Evolutionary conservation across 169 alveolate genomes (phyloP).

Genomic region (Cryptosporidium ubiquitum): DNA sequence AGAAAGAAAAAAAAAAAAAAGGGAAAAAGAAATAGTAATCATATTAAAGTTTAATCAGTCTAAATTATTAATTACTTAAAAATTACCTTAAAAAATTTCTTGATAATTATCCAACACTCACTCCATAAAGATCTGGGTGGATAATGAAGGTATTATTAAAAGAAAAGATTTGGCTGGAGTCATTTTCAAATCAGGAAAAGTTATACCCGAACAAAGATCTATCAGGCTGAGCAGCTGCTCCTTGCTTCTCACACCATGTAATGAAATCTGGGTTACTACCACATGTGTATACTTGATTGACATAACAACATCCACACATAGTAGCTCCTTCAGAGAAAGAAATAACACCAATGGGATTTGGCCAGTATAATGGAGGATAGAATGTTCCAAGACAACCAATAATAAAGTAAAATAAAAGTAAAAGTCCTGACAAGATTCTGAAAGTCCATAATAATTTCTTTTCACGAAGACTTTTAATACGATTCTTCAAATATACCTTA

Average conservation of each 20-base stretch:
- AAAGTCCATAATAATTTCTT: slow-evolving; percentile 61
- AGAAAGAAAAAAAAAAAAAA: background rate
- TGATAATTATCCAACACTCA: too few relatives aligned
- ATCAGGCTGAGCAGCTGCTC: slow-evolving; percentile 51
- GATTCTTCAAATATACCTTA: slow-evolving; percentile 7
- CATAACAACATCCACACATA: slow-evolving; percentile 69
- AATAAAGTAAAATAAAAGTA: slow-evolving; percentile 44
- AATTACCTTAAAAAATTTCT: background rate
- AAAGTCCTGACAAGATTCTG: slow-evolving; percentile 44
- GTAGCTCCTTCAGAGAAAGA: slow-evolving; percentile 55
- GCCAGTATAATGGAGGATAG: slow-evolving; percentile 73
- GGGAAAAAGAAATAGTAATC: background rate
- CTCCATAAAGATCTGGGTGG: too few relatives aligned
- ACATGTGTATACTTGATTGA: slow-evolving; percentile 48
- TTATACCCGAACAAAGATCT: slow-evolving; percentile 46
- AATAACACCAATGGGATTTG: slow-evolving; percentile 65
- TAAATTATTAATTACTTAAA: too few relatives aligned
- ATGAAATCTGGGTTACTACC: slow-evolving; percentile 72
- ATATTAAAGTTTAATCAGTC: background rate
- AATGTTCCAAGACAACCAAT: slow-evolving; percentile 41
- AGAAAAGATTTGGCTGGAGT: too few relatives aligned
- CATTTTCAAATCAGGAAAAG: background rate
- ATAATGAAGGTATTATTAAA: too few relatives aligned
- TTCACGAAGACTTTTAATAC: slow-evolving; percentile 37
- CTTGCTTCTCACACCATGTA: slow-evolving; percentile 58